Conservation (phyloP, 2,329 filamentous ascomycete species). For the Trichoderma sp. region DNA sequence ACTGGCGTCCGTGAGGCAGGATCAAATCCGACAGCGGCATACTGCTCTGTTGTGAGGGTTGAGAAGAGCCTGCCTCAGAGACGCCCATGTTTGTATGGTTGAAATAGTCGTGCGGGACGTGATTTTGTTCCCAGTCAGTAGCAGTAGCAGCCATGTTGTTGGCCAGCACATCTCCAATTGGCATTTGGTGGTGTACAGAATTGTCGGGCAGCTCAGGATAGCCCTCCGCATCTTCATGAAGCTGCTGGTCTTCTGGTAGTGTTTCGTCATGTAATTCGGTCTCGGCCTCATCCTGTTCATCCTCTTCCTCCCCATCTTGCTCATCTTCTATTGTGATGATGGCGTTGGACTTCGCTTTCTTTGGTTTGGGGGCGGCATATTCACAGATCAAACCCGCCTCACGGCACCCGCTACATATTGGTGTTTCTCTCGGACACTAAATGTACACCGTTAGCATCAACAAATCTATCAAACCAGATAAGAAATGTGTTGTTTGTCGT, state of each 20-base stretch:
- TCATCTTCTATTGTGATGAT: conserved; percentile 23
- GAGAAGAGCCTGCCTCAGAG: conserved; percentile 26
- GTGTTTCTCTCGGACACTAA: conserved; percentile 42
- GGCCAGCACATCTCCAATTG: conserved; percentile 30
- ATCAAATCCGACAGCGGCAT: conserved; percentile 17
- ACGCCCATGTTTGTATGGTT: conserved; percentile 28
- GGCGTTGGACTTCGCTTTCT: conserved; percentile 26
- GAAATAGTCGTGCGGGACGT: conserved; percentile 29
- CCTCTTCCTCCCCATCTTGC: conserved; percentile 20
- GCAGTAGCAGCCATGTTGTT: conserved; percentile 22
- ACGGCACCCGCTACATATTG: conserved; percentile 40
- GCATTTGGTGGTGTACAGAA: conserved; percentile 30
- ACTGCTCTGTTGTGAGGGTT: conserved; percentile 21
- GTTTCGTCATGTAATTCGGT: neutral
- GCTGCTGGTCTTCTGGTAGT: neutral
- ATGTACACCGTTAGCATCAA: conserved; percentile 22
- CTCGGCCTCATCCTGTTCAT: conserved; percentile 19
- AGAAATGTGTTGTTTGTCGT: neutral
- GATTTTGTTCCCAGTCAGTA: conserved; percentile 23
- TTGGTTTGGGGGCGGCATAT: conserved; percentile 37
- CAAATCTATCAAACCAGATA: neutral
- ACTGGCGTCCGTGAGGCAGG: conserved; percentile 23
- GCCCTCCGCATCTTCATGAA: conserved; percentile 22
- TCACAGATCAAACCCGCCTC: conserved; percentile 34
- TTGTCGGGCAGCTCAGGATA: conserved; percentile 19